Percentiles rank a stretch among this genome's conserved stretches.
phyloP scores from a whole-genome alignment of 2,329 filamentous ascomycete species.

The Parascedosporium putredinis region DNA sequence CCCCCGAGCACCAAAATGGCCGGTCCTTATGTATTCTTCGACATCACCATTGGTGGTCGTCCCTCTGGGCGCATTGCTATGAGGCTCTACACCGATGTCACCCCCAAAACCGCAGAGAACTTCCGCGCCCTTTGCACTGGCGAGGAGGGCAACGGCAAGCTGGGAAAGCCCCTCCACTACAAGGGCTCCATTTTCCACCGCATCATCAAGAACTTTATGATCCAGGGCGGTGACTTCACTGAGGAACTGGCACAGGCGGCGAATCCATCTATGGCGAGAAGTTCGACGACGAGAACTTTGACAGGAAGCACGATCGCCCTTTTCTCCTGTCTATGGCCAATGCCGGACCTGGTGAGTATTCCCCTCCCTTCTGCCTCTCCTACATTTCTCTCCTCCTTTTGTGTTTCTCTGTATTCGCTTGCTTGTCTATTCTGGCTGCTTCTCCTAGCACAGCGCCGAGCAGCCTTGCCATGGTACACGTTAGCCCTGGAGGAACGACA shows the following conservation, averaged over 20 bases:
- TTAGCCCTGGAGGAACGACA: no score
- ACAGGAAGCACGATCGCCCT: slow-evolving; percentile 80
- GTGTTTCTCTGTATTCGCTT: no score
- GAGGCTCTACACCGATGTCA: slow-evolving; percentile 67
- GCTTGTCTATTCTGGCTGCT: no score
- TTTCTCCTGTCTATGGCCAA: slow-evolving; percentile 98
- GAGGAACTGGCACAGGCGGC: slow-evolving; percentile 84
- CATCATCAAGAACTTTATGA: slow-evolving; percentile 98
- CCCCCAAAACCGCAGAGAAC: slow-evolving; percentile 93
- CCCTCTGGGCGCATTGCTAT: slow-evolving; percentile 71
- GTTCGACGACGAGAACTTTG: slow-evolving; percentile 95
- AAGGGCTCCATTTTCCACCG: slow-evolving; percentile 91
- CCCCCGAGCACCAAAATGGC: slow-evolving; percentile 25
- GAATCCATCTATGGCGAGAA: slow-evolving; percentile 97
- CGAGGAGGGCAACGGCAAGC: slow-evolving; percentile 76
- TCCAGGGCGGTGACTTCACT: slow-evolving; percentile 96
- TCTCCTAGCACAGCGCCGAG: no score
- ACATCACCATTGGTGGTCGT: slow-evolving; percentile 71
- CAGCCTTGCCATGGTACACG: no score
- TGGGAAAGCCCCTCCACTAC: slow-evolving; percentile 81
- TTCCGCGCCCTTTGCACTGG: slow-evolving; percentile 91
- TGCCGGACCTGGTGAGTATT: slow-evolving; percentile 67
- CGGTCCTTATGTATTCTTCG: slow-evolving; percentile 75
- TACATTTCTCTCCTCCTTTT: slow-evolving; percentile 9
- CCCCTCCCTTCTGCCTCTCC: slow-evolving; percentile 2